Percentiles rank a stretch among this genome's conserved stretches.
Evolutionary conservation across 257 asterid genomes (phyloP).

Genomic region (Solanum tarapatanum): DNA sequence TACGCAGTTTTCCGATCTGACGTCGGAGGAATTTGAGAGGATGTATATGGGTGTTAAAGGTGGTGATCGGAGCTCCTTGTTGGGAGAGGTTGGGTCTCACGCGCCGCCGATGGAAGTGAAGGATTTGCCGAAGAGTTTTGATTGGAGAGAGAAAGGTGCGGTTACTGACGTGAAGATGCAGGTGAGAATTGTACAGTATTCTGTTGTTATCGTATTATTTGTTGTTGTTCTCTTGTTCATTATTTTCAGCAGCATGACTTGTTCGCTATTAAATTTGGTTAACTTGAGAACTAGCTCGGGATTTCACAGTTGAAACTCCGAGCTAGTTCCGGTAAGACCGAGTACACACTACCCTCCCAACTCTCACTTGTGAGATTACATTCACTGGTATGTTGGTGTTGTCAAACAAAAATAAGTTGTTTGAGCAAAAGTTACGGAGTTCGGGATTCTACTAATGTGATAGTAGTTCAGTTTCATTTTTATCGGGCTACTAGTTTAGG

Average conservation of each 20-base stretch:
- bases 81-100: neutral
- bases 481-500: neutral
- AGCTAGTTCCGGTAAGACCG: neutral
- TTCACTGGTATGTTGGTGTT: neutral
- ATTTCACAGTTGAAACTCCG: neutral
- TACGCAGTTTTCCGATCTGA: slow-evolving; percentile 63
- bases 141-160: slow-evolving; percentile 92
- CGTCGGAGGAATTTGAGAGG: slow-evolving; percentile 58
- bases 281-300: neutral
- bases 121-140: slow-evolving; percentile 73
- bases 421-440: no score
- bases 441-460: neutral
- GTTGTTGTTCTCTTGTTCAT: neutral
- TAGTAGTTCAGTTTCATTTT: neutral
- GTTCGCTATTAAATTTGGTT: neutral
- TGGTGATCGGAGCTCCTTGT: neutral
- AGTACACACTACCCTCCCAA: no score
- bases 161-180: slow-evolving; percentile 89
- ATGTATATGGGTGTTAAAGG: slow-evolving; percentile 73
- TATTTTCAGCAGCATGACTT: neutral
- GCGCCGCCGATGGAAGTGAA: slow-evolving; percentile 36
- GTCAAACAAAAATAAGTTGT: no score
- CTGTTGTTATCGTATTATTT: no score
- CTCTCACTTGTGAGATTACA: neutral
- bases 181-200: slow-evolving; percentile 18